Base-by-base conservation (phyloP, 179 eudicot genomes). In the Beta lomatogona region DNA sequence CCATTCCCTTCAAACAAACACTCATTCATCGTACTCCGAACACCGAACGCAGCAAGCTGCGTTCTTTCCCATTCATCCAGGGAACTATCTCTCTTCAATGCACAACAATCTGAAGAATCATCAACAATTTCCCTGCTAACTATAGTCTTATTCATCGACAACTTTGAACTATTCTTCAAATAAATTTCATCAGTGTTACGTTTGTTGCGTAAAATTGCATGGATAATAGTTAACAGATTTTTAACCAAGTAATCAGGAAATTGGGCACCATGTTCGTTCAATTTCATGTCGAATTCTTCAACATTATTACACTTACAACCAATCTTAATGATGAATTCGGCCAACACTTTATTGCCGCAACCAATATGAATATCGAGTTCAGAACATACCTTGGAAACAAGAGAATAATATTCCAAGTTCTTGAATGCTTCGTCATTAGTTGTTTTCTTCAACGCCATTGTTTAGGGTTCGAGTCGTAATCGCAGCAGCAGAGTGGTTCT, bases 111-210 rank as follows among this genome's bases (percentile, higher is more conserved):
- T 46, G 6, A 19, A 5, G 28, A 16, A 16, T 6, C 64, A 59
- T 92, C 89, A 3, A 90, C 73, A 83, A 88, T 19, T 7, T 91
- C 92, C 61, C 91, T 90, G n/a, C n/a, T n/a, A n/a, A n/a, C n/a
- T n/a, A n/a, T n/a, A n/a, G n/a, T n/a, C n/a, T n/a, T n/a, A 3
- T 82, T 83, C 94, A 3, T 91, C 93, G 77, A 90, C 91, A 79
- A 71, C 88, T 86, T 86, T 1, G 90, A 91, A 80, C 80, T 78
- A 46, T 92, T 94, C 70, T 88, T 84, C 14, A 82, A 85, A 86
- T 86, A 82, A 82, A 91, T 31, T 55, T 86, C 92, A 79, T 93
- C 97, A 18, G 3, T 19, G 1, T 59, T 59, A 59, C 9, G 22
- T 0, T 59, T 59, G 22, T 59, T 18, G 0, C 21, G 22, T 19